Evolutionary conservation across 176 grass and related monocot genomes (phyloP), one percentile per base, ranked within the genome.

Genomic region (Triticum timopheevii): DNA sequence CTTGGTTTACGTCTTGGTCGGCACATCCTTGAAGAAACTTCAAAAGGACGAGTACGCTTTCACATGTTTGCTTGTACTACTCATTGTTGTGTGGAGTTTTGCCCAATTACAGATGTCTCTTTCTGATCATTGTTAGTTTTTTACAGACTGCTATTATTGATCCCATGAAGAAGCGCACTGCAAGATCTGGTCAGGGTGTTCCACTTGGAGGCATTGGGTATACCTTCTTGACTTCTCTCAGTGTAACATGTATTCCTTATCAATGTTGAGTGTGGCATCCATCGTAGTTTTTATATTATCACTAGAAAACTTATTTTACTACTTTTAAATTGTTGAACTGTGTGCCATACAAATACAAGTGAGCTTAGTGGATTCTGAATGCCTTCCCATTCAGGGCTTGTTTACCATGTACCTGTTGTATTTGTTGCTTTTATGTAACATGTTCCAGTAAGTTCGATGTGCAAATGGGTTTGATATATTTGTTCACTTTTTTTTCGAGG

Each of bases 201-300:
- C 96, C 96, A 86, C 87, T 98, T 64, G 96, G 96, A 13, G 96
- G 96, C 39, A 98, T 98, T 86, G 96, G 96, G 96, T 98, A 94
- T 93, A 78, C 73, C 47, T 91, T 49, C 73, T 73, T 88, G 1
- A 59, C 56, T 59, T 59, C 30, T 35, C 39, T 65, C 22, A 61
- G 23, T 52, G 5, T 63, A 86, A 61, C 47, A 56, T 82, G 9
- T 66, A 4, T 78, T 89, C 77, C 49, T 45, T 82, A 49, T 77
- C 4, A 33, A 82, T 83, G 38, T 66, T 38, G 10, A 12, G 12
- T 76, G 59, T 78, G 38, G 61, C 8, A 77, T 77, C 54, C 38
- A 50, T 73, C 34, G 40, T 76, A 56, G 11, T 17, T 25, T 49
- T 44, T 4, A 20, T 34, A 47, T 16, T 24, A 59, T 73, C 36